phyloP scores from a whole-genome alignment of 1,139 yeast species.

The Suzukiozyma palmioleophila region DNA sequence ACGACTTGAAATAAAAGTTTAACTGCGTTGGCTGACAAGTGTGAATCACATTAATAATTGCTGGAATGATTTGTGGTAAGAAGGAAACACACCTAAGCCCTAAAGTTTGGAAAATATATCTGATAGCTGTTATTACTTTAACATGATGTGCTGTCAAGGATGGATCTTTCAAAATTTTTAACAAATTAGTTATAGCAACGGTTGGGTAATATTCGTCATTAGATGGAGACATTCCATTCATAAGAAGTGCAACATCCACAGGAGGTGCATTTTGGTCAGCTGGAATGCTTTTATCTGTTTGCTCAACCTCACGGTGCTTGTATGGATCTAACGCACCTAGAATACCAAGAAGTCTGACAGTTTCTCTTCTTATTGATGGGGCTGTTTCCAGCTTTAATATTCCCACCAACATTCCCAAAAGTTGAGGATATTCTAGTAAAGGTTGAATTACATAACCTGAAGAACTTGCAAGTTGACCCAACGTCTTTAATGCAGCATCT shows the following conservation, averaged over 20 bases:
- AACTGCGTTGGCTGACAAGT: conserved; percentile 77
- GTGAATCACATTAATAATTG: conserved; percentile 79
- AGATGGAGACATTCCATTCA: conserved; percentile 93
- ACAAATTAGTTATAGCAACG: conserved; percentile 80
- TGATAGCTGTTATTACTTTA: conserved; percentile 85
- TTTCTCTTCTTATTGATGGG: conserved; percentile 71
- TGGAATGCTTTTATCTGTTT: conserved; percentile 55
- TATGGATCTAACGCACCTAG: conserved; percentile 97
- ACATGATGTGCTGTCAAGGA: conserved; percentile 85
- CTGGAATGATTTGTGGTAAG: conserved; percentile 83
- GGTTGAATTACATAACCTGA: conserved; percentile 97
- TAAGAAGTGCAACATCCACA: conserved; percentile 80
- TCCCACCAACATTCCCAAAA: conserved; percentile 74
- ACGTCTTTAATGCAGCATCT: conserved; percentile 81
- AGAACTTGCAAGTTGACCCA: conserved; percentile 86
- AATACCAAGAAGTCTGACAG: conserved; percentile 84
- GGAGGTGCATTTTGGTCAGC: conserved; percentile 86
- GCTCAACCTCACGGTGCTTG: conserved; percentile 87
- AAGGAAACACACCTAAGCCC: conserved; percentile 87
- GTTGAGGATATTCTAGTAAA: conserved; percentile 81
- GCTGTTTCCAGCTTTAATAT: conserved; percentile 80
- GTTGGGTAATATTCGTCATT: conserved; percentile 94
- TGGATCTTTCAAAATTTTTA: conserved; percentile 80
- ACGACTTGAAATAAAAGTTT: conserved; percentile 86
- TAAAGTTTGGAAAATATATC: conserved; percentile 83